Base-by-base conservation (phyloP, 208 protist species). In the Acanthamoeba sp. region DNA sequence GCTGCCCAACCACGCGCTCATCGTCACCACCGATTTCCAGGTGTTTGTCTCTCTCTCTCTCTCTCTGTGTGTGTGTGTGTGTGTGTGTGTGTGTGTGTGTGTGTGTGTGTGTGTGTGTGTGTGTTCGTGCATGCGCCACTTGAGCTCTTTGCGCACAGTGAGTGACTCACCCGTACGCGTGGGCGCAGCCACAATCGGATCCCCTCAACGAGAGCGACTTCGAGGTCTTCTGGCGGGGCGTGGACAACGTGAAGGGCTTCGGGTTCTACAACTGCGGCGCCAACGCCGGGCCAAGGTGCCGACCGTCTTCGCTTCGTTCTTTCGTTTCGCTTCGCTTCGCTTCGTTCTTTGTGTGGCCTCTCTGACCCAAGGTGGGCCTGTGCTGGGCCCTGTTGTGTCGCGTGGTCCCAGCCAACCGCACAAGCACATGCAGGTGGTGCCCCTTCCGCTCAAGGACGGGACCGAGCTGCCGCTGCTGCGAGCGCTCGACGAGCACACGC, bases 371-470 rank as follows among this genome's bases (percentile, higher is more conserved):
- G 76, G 76, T 84, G 57, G 6, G n/a, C n/a, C n/a, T n/a, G n/a
- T n/a, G n/a, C n/a, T n/a, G n/a, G n/a, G n/a, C n/a, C n/a, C n/a
- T n/a, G n/a, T n/a, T n/a, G n/a, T n/a, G 45, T 52, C 16, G 14
- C 16, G 14, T 32, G 27, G 2, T 52, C 27, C 10, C 57, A 90
- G 84, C 50, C 84, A 90, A 69, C 84, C 84, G 36, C 84, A 90
- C 84, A 90, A 90, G n/a, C 84, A 90, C n/a, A 59, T 90, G 84
- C 84, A 90, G 29, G 84, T 90, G 84, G 84, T 90, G 12, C 84
- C 84, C 16, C 57, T 71, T 59, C 50, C 84, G 18, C 55, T 71
- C 22, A 1, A 59, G 42, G 84, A 90, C 22, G 52, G 50, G 24
- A 90, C 32, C 22, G 52, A 59, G 5, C n/a, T 90, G 29, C 52